Evolutionary conservation across 2,329 filamentous ascomycete species (phyloP).

Genomic region (Biscogniauxia marginata): DNA sequence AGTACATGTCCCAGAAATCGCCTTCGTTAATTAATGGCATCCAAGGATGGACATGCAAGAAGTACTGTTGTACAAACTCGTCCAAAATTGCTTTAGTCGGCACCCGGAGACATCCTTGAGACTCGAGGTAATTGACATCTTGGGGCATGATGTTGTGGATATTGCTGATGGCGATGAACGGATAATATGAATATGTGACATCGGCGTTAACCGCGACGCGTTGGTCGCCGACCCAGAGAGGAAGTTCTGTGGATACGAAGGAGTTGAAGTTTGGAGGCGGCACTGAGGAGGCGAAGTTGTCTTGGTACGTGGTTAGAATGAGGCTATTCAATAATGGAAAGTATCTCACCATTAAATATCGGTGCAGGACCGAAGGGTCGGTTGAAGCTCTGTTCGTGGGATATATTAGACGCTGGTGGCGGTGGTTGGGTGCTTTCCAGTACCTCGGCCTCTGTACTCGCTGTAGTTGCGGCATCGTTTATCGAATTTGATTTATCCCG

Average conservation of each 20-base stretch:
- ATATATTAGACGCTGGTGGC: conserved; percentile 8
- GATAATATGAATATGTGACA: conserved; percentile 44
- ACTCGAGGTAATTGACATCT: conserved; percentile 46
- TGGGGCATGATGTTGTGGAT: conserved; percentile 41
- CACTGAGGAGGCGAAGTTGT: conserved; percentile 9
- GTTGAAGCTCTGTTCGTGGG: conserved; percentile 17
- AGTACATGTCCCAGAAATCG: conserved; percentile 48
- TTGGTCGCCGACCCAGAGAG: conserved; percentile 30
- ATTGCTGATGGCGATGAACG: conserved; percentile 41
- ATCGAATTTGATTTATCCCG: conserved; percentile 13
- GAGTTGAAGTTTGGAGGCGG: conserved; percentile 22
- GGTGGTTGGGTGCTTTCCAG: conserved; percentile 11
- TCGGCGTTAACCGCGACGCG: conserved; percentile 30
- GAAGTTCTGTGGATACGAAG: conserved; percentile 18
- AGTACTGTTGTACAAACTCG: conserved; percentile 49
- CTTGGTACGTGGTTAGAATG: conserved; percentile 10
- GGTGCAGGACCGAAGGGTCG: conserved; percentile 14
- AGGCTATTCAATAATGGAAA: not conserved
- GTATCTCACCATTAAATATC: conserved; percentile 19
- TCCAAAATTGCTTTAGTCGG: conserved; percentile 42
- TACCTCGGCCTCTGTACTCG: conserved; percentile 7
- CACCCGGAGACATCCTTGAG: conserved; percentile 46
- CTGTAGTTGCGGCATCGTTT: conserved; percentile 8
- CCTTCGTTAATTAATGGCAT: conserved; percentile 45
- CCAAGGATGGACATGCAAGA: conserved; percentile 46